Evolutionary conservation across 2,329 filamentous ascomycete species (phyloP).

Genomic region (Fusarium metavorans): DNA sequence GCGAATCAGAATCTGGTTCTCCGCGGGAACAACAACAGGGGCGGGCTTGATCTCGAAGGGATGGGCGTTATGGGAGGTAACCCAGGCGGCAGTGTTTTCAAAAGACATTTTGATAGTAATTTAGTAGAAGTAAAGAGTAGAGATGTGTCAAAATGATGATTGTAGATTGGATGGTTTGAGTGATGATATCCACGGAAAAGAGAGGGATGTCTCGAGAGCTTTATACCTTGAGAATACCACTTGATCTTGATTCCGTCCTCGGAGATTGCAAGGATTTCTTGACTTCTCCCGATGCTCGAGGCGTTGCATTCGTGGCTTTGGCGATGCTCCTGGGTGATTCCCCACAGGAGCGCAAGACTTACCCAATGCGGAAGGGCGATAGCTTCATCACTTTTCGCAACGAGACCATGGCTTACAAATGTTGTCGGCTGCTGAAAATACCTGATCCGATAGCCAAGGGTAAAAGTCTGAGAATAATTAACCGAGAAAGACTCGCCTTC

Average conservation of each 20-base stretch:
- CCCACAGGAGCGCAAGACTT: conserved; percentile 3
- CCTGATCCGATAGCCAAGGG: neutral
- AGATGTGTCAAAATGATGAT: neutral
- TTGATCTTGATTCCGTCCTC: neutral
- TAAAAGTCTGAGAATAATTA: neutral
- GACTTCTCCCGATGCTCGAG: neutral
- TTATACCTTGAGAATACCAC: neutral
- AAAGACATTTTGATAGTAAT: conserved; percentile 8
- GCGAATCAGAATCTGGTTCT: conserved; percentile 42
- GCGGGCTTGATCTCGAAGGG: conserved; percentile 30
- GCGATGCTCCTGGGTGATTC: neutral
- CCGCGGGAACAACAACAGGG: conserved; percentile 7
- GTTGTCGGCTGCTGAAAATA: neutral
- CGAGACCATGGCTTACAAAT: neutral
- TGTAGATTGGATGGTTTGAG: neutral
- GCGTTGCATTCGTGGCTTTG: neutral
- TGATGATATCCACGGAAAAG: neutral
- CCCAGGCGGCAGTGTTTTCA: conserved; percentile 24
- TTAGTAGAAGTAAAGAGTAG: neutral
- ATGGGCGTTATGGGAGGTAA: conserved; percentile 23
- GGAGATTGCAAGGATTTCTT: neutral
- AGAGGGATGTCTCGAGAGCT: neutral
- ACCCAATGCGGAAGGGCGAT: neutral
- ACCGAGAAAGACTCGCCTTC: neutral
- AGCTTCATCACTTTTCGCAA: neutral